Evolutionary conservation across 1,284 basidiomycete species (phyloP), one percentile per base, ranked within the genome.

Genomic region (Vanrija sp.): DNA sequence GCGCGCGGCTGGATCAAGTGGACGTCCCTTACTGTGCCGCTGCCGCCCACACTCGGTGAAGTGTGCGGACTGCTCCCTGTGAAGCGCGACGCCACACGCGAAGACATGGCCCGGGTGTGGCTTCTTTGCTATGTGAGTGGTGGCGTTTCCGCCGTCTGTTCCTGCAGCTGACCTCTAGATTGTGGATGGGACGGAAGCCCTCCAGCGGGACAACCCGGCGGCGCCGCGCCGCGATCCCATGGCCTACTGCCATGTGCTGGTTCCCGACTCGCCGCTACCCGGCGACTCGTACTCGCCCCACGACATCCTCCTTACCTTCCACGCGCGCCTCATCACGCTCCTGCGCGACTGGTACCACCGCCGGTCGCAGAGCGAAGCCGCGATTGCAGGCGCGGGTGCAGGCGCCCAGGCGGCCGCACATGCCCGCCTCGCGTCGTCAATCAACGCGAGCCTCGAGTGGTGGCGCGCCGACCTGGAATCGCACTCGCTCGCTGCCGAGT

Each of bases 1-100:
- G 71, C 70, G 1, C 65, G 69, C 48, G 72, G 71, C 1, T 76
- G 69, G 66, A 69, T 73, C 50, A 70, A 66, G 64, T 58, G 57
- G 60, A 62, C 54, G 18, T 51, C 46, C 10, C 46, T 58, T 2
- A 58, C 60, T 0, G 54, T 61, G 18, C 59, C 59, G 6, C 51
- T 57, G 1, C 60, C 56, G 15, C 60, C 56, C 10, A 67, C 68
- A 0, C 53, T 72, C 8, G 69, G 67, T 6, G 70, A 67, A 38
- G 61, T 61, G 3, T 60, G 59, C 25, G 67, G 65, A 1, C 49
- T 69, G n/a, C 63, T 72, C 1, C 67, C 70, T 0, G 58, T 65
- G 25, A 67, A 71, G 49, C 62, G 72, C 43, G 58, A 62, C 16
- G 65, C 70, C 2, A 61, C 58, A 18, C 49, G 52, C 21, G 54